Evolutionary conservation across 176 grass and related monocot species (phyloP).

Genomic region (Oryza longistaminata): DNA sequence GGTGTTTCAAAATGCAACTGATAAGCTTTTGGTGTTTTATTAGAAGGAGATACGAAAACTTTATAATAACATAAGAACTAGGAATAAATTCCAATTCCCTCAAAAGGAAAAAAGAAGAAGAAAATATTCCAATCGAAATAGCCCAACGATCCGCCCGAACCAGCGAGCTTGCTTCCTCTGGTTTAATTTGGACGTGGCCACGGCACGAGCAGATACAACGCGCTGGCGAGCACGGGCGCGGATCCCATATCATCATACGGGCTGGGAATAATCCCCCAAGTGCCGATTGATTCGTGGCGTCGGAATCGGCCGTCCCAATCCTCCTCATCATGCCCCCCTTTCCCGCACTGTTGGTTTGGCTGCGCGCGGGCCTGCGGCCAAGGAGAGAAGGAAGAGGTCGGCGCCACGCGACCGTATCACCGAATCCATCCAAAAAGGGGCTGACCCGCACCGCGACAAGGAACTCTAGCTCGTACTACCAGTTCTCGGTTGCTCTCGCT

Average conservation of each 20-base stretch:
- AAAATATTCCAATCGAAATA: not conserved
- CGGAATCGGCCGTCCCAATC: not conserved
- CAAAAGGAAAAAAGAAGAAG: no score
- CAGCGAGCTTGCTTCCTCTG: not conserved
- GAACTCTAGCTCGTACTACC: not conserved
- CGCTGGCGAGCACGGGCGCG: not conserved
- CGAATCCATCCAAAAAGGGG: not conserved
- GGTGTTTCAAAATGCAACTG: no score
- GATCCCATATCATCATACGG: not conserved
- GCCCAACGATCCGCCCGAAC: not conserved
- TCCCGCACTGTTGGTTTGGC: slow-evolving; percentile 40
- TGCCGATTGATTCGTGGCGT: not conserved
- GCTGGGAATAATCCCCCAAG: not conserved
- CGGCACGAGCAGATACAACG: not conserved
- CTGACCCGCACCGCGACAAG: slow-evolving; percentile 6
- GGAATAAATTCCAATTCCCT: not conserved
- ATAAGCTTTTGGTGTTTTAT: no score
- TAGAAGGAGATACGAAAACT: not conserved
- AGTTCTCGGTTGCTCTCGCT: not conserved
- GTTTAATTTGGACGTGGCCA: not conserved
- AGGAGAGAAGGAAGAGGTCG: not conserved
- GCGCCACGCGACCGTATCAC: slow-evolving; percentile 20
- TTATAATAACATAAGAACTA: not conserved
- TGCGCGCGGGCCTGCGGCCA: slow-evolving; percentile 32
- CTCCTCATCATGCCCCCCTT: no score